Conservation (phyloP, 371 early-diverging fungal species). For the Vairimorpha apis region DNA sequence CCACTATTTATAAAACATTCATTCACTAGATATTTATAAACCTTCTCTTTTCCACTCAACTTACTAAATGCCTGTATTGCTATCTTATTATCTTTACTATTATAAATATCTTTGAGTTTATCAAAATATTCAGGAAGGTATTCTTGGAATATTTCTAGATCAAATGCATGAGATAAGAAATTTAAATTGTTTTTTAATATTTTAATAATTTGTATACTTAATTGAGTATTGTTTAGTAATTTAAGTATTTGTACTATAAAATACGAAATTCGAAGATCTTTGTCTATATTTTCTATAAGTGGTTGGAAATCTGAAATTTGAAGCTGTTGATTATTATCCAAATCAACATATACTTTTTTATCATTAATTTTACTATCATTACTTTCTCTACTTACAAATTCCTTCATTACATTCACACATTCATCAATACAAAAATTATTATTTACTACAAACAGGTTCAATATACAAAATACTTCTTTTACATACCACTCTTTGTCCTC, state of each 20-base stretch:
- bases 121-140: conserved; percentile 21
- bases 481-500: not conserved
- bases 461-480: conserved; percentile 14
- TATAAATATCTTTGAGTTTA: conserved; percentile 34
- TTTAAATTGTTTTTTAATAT: too few species aligned
- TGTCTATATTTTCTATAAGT: conserved; percentile 6
- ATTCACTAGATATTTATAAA: not conserved
- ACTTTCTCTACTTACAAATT: not conserved
- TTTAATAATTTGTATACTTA: not conserved
- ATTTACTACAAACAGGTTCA: conserved; percentile 18
- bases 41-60: not conserved
- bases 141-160: conserved; percentile 26
- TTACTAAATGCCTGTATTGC: conserved; percentile 29
- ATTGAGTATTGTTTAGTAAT: conserved; percentile 8
- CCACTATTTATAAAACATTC: conserved; percentile 3
- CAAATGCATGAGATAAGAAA: conserved; percentile 41
- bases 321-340: too few species aligned
- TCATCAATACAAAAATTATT: conserved; percentile 27
- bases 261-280: conserved; percentile 14
- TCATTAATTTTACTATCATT: not conserved
- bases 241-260: conserved; percentile 38
- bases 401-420: not conserved
- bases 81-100: not conserved
- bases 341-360: not conserved
- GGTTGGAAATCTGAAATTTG: too few species aligned